Base-by-base conservation (phyloP, 2,329 filamentous ascomycete species). In the Phialophora chinensis region DNA sequence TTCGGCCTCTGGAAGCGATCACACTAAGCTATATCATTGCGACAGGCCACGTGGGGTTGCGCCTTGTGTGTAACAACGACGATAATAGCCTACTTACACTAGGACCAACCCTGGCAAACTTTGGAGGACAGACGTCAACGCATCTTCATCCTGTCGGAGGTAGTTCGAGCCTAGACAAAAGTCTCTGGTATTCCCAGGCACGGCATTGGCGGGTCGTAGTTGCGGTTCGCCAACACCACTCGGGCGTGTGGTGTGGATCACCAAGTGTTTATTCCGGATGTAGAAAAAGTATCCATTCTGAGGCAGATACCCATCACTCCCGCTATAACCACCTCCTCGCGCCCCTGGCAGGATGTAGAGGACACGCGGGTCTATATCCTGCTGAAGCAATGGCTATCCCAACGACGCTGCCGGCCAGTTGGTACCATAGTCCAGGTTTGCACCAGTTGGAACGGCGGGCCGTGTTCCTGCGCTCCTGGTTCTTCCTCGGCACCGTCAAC, bases 401-500 rank as follows among this genome's bases (percentile, higher is more conserved):
- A 20, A 44, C 38, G 38, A 44, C 38, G 38, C 17, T 44, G 38
- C 38, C 38, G 1, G 38, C 38, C 38, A 44, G 38, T 44, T 44
- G 38, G 38, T 44, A 44, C 2, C n/a, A 17, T 44, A 44, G 38
- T 8, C 38, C 38, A 44, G 38, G 14, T 3, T 20, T 44, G 38
- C 38, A 44, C 38, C 38, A 44, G 38, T n/a, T 44, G 38, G 38
- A 44, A 44, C 38, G 38, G 38, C 38, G 38, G 38, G 38, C 38
- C 2, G 38, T 44, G 38, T 44, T 44, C 14, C 14, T 44, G 17
- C 38, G 38, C 38, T 44, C 38, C 38, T 44, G 38, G 38, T 44
- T n/a, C 11, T 62, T 62, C 42, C 25, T 55, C 10, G 60, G 60
- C n/a, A 62, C 50, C 10, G n/a, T 62, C n/a, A 54, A 57, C n/a